Evolutionary conservation across 352 stramenopile genomes (phyloP).

Genomic region (Phytophthora sp.): DNA sequence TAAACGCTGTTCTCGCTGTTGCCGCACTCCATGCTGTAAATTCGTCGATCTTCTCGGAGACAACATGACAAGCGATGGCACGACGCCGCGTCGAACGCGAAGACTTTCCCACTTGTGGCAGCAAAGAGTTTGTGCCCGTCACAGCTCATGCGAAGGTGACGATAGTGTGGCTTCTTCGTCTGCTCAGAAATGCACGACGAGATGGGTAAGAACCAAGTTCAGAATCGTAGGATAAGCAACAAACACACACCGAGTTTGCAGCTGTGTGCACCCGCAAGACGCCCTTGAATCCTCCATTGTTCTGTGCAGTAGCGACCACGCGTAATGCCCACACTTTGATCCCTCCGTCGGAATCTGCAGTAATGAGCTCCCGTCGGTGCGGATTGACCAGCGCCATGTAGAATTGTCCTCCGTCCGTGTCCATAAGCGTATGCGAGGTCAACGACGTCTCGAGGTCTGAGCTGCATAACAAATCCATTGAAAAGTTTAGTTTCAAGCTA

Average conservation of each 20-base stretch:
- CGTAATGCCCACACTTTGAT: conserved; percentile 63
- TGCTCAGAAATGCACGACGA: conserved; percentile 13
- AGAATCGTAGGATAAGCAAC: not conserved
- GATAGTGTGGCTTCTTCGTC: conserved; percentile 43
- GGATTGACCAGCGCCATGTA: conserved; percentile 48
- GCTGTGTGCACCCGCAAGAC: conserved; percentile 60
- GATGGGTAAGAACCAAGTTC: too few relatives aligned
- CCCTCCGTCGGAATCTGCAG: conserved; percentile 54
- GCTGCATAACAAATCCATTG: conserved; percentile 15
- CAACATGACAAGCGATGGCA: conserved; percentile 41
- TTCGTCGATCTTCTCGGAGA: conserved; percentile 24
- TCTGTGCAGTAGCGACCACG: conserved; percentile 25
- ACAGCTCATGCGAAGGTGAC: conserved; percentile 40
- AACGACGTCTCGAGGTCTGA: conserved; percentile 49
- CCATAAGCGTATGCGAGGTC: conserved; percentile 41
- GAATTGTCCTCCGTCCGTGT: conserved; percentile 30
- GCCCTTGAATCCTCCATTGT: conserved; percentile 45
- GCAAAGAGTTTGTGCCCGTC: conserved; percentile 44
- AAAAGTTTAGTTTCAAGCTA: not conserved
- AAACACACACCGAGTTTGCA: conserved; percentile 33
- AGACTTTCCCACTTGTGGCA: conserved; percentile 36
- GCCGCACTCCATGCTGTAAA: conserved; percentile 44
- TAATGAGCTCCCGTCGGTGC: conserved; percentile 51
- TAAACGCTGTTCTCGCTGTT: conserved; percentile 38
- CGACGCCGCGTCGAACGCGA: conserved; percentile 44